A percentile compares a stretch with the other conserved stretches of the same genome.
Conservation (phyloP, 495 filamentous ascomycete genomes). For the Penicillium paxilli region DNA sequence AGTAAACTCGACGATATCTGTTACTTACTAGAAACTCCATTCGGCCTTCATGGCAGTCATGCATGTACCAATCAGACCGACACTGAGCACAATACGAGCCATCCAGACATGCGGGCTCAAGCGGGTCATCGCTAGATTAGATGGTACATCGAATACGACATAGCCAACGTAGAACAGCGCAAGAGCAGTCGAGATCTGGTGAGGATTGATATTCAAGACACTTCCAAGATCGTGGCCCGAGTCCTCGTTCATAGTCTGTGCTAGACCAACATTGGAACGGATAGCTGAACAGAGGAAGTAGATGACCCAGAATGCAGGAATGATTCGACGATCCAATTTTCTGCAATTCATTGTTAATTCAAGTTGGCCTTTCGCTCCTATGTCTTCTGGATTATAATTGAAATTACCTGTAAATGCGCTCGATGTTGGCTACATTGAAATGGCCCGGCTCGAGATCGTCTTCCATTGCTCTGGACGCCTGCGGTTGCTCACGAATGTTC, state of each 20-base stretch:
- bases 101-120: conserved; percentile 89
- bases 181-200: conserved; percentile 78
- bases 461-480: conserved; percentile 7
- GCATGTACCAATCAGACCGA: conserved; percentile 79
- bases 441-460: conserved; percentile 29
- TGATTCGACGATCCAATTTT: conserved; percentile 81
- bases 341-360: conserved; percentile 21
- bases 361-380: background rate
- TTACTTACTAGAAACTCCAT: conserved; percentile 79
- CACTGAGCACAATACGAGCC: conserved; percentile 86
- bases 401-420: conserved; percentile 42
- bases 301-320: conserved; percentile 89
- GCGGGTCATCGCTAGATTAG: conserved; percentile 84
- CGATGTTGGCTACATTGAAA: conserved; percentile 35
- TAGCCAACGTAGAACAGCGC: conserved; percentile 91
- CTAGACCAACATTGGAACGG: conserved; percentile 84
- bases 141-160: conserved; percentile 85
- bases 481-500: conserved; percentile 29
- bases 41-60: conserved; percentile 77
- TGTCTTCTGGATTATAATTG: background rate
- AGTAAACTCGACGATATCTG: background rate
- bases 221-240: conserved; percentile 67
- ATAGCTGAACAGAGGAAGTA: conserved; percentile 93
- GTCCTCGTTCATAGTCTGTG: conserved; percentile 82
- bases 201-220: conserved; percentile 63